Evolutionary conservation across 2,329 filamentous ascomycete species (phyloP).

Genomic region (Calonectria hawksworthii): DNA sequence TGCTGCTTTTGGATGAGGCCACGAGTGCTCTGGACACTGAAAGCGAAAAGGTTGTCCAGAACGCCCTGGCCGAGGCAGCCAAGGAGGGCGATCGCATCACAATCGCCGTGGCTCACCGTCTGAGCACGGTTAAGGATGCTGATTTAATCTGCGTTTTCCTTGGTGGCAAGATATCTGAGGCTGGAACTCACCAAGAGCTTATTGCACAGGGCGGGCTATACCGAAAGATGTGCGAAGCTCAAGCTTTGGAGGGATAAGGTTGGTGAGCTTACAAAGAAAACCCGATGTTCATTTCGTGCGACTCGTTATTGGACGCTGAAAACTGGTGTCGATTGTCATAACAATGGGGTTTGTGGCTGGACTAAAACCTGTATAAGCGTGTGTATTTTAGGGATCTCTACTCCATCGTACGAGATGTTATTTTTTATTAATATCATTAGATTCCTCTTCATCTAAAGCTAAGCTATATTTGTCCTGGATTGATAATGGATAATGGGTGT

Average conservation of each 20-base stretch:
- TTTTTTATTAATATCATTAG: not conserved
- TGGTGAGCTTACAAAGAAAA: not conserved
- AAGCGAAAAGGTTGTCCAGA: slow-evolving; percentile 70
- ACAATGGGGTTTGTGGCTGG: not conserved
- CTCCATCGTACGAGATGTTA: not conserved
- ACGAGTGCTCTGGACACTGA: slow-evolving; percentile 47
- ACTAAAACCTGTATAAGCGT: too few relatives aligned
- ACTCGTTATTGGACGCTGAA: not conserved
- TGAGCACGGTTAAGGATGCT: slow-evolving; percentile 88
- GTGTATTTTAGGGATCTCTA: not conserved
- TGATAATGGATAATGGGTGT: not conserved
- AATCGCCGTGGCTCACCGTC: slow-evolving; percentile 83
- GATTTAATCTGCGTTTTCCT: slow-evolving; percentile 75
- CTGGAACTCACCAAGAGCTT: slow-evolving; percentile 70
- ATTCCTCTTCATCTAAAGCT: not conserved
- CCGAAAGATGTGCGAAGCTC: slow-evolving; percentile 63
- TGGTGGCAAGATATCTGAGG: slow-evolving; percentile 67
- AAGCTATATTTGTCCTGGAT: not conserved
- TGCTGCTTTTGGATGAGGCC: slow-evolving; percentile 45
- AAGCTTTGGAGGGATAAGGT: slow-evolving; percentile 49
- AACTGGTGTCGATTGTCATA: not conserved
- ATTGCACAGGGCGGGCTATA: slow-evolving; percentile 62
- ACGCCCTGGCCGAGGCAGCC: slow-evolving; percentile 81
- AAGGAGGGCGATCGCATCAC: slow-evolving; percentile 71
- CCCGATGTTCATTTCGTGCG: not conserved